Conservation (phyloP, 2,329 filamentous ascomycete species). For the Cordyceps cateniannulata region DNA sequence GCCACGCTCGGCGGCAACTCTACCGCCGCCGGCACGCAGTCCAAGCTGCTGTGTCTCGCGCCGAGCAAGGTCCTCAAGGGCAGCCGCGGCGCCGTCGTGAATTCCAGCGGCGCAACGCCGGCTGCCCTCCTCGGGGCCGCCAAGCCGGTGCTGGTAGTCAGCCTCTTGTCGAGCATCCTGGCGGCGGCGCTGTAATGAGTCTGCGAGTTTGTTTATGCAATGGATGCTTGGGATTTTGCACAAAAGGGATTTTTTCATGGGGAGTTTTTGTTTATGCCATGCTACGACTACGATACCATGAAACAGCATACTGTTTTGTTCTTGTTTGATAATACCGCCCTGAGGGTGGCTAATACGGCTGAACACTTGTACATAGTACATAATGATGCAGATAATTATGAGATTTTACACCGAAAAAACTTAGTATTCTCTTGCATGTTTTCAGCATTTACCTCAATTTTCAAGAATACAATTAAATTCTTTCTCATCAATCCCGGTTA, state of each 20-base stretch:
- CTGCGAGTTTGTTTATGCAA: background rate
- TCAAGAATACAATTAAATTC: no score
- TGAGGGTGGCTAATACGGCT: background rate
- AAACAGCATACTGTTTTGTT: background rate
- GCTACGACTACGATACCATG: conserved; percentile 8
- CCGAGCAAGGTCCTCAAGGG: conserved; percentile 7
- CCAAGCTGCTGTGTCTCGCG: conserved; percentile 10
- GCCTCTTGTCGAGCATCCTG: background rate
- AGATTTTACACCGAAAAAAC: no score
- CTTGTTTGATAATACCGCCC: background rate
- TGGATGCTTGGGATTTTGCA: background rate
- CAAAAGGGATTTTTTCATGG: background rate
- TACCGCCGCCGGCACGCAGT: background rate
- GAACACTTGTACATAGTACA: background rate
- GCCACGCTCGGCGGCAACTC: background rate
- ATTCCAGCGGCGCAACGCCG: background rate
- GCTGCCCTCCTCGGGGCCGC: background rate
- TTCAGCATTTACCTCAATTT: no score
- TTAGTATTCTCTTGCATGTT: no score
- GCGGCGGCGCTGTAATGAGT: background rate
- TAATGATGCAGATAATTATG: background rate
- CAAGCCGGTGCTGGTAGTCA: background rate
- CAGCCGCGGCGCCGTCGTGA: background rate
- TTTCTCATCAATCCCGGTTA: background rate
- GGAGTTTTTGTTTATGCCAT: background rate